Evolutionary conservation across 352 stramenopile genomes (phyloP), one percentile per base, ranked within the genome.

Genomic region (Pythium sukuiense): DNA sequence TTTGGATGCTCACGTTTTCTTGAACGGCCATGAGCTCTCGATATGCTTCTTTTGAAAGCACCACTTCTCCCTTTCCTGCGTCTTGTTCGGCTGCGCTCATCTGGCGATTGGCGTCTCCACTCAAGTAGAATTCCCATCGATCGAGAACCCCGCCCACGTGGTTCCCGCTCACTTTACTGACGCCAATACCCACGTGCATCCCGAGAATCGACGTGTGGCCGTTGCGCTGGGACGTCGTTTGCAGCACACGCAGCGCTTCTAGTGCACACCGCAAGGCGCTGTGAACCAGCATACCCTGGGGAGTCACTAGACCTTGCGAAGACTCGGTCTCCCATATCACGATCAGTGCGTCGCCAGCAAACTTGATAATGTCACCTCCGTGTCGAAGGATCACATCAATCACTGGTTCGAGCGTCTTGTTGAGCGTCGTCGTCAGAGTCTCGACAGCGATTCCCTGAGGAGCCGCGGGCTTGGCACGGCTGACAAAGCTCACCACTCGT

Each of bases 81-180:
- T 88, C 79, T 43, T 86, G 76, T 24, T 96, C 87, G 0, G 87
- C 83, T 32, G 72, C 62, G 41, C 83, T 90, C 80, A 94, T 92
- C 43, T 97, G 85, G 0, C 83, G 55, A 50, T 92, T 94, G n/a
- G 83, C 88, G 41, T 90, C 80, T 27, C 89, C 89, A 13, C 83
- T 88, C 14, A 96, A 57, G 56, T 95, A 95, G 59, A 96, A 96
- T 57, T 97, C 89, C 87, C 87, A 97, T 0, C 88, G 80, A 48
- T 94, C 84, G 6, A 92, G 62, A 12, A 95, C 74, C 4, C 89
- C 89, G 2, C 89, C 89, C 2, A 97, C 84, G 65, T 95, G 85
- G 55, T 93, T 92, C 1, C 81, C 83, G 0, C 85, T 86, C 45
- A 96, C 72, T 30, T 80, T 64, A 60, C 87, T 93, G 7, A 85